phyloP scores from a whole-genome alignment of 441 rosid genomes.

The Populus hybrid region DNA sequence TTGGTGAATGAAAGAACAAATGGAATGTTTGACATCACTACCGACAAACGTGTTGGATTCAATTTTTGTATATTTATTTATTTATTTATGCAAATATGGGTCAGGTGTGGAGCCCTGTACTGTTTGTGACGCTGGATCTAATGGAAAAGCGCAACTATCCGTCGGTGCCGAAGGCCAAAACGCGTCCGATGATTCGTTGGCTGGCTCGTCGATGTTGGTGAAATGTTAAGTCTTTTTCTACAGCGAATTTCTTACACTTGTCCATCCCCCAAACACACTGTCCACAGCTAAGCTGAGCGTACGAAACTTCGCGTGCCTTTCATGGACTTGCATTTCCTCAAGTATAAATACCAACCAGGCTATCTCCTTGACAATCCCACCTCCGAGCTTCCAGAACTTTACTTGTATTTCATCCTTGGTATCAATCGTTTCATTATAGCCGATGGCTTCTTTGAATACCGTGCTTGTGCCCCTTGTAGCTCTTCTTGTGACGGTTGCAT shows the following conservation, averaged over 20 bases:
- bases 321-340: not conserved
- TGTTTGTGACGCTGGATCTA: too few species aligned
- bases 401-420: not conserved
- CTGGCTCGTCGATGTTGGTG: not conserved
- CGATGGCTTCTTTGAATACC: not conserved
- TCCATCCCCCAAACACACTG: not conserved
- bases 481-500: slow-evolving; percentile 1
- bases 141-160: not conserved
- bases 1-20: not conserved
- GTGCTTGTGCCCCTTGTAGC: not conserved
- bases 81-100: too few species aligned
- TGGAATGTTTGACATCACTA: not conserved
- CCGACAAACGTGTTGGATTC: too few species aligned
- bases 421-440: not conserved
- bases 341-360: not conserved
- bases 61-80: too few species aligned
- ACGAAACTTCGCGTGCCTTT: not conserved
- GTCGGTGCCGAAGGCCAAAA: not conserved
- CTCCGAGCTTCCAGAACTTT: not conserved
- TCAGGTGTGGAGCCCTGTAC: too few species aligned
- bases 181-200: not conserved
- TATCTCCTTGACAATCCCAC: not conserved
- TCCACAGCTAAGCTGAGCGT: not conserved
- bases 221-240: too few species aligned
- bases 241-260: not conserved